These are phyloP conservation scores for Malassezia cuniculi DNA, from an alignment of 1,284 basidiomycete species.

Conservation along the genomic window DNA sequence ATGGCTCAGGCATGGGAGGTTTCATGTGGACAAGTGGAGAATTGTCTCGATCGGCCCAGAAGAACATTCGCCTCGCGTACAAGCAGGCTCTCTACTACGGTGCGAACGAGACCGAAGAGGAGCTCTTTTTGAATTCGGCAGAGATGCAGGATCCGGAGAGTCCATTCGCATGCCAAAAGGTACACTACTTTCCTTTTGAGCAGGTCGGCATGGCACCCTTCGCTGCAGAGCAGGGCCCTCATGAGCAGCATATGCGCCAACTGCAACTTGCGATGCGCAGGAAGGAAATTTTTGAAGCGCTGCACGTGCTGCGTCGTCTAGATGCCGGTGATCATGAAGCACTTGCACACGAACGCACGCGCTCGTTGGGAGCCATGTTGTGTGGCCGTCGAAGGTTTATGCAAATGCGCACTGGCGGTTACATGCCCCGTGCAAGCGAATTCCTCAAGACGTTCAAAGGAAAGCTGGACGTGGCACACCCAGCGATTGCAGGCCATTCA, in stretches of 20 bases:
- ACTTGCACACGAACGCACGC: conserved; percentile 24
- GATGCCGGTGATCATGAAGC: conserved; percentile 30
- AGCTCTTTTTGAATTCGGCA: no score
- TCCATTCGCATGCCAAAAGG: neutral
- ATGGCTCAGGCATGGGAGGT: conserved; percentile 48
- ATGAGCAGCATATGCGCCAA: conserved; percentile 47
- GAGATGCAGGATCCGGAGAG: neutral
- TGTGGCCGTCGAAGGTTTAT: conserved; percentile 6
- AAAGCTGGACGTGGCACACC: conserved; percentile 23
- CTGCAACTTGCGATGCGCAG: conserved; percentile 49
- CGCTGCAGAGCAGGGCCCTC: conserved; percentile 19
- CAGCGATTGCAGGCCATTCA: conserved; percentile 30
- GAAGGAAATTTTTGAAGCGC: conserved; percentile 47
- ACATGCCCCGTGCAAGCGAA: neutral
- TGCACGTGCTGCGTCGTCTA: conserved; percentile 44
- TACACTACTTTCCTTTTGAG: conserved; percentile 43
- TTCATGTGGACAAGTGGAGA: conserved; percentile 25
- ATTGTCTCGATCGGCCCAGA: neutral
- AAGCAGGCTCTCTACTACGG: conserved; percentile 35
- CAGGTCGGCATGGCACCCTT: conserved; percentile 42
- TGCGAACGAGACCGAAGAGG: conserved; percentile 46
- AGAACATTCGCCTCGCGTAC: conserved; percentile 15
- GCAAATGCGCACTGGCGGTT: neutral
- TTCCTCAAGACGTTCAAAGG: conserved; percentile 24
- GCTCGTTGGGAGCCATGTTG: conserved; percentile 24